Evolutionary conservation across 2,329 filamentous ascomycete species (phyloP).

Genomic region (Pyricularia pennisetigena): DNA sequence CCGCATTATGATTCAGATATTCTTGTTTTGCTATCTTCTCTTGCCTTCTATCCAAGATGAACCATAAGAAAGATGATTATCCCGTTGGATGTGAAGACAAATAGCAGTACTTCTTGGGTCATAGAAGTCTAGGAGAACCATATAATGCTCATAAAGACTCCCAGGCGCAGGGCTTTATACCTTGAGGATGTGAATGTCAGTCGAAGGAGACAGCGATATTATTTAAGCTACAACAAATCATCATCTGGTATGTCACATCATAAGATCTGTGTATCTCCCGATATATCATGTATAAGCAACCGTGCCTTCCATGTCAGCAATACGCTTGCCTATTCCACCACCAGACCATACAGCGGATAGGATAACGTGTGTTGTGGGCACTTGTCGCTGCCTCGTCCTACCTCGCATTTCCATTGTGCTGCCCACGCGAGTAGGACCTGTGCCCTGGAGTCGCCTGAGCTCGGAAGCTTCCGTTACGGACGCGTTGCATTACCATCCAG

Average conservation of each 20-base stretch:
- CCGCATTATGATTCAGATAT: neutral
- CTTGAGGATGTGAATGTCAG: neutral
- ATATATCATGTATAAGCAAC: neutral
- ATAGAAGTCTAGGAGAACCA: neutral
- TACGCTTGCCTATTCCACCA: neutral
- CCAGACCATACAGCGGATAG: neutral
- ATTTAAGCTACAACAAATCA: neutral
- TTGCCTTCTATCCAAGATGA: neutral
- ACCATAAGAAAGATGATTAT: neutral
- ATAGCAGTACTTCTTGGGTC: neutral
- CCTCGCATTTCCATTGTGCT: neutral
- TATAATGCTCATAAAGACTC: neutral
- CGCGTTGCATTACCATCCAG: neutral
- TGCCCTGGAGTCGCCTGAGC: neutral
- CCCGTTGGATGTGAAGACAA: neutral
- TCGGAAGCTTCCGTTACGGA: neutral
- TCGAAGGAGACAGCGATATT: neutral
- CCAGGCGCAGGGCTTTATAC: neutral
- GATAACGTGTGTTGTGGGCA: neutral
- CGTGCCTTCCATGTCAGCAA: neutral
- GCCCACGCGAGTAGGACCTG: neutral
- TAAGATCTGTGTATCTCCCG: neutral
- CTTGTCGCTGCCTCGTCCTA: neutral
- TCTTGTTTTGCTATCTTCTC: neutral
- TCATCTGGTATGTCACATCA: neutral